Evolutionary conservation across 441 rosid genomes (phyloP), one percentile per base, ranked within the genome.

Genomic region (Mallotus japonicus): DNA sequence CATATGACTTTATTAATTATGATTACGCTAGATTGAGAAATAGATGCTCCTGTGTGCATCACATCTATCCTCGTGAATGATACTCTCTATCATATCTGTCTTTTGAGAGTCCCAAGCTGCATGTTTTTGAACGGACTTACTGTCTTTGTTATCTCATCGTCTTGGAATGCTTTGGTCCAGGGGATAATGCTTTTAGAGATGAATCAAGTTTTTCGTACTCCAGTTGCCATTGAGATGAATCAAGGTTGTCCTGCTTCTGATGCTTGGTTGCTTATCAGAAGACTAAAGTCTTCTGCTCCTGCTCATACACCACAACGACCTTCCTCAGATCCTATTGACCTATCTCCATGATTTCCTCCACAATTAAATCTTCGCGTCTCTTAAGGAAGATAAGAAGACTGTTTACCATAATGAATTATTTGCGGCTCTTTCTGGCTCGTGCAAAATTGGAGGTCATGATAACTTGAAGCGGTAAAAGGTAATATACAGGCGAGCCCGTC

Each of bases 161-260:
- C 22, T 19, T 4, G 55, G 8, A 53, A 47, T 73, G 59, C 40
- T 74, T 76, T 82, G 78, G 49, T 76, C 58, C 85, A 95, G 99
- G 99, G 98, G 8, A 85, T 73, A 69, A 87, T 95, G 92, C 79
- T 80, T 71, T 70, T 95, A 61, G 95, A 95, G 83, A 81, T 89
- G 65, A 88, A 85, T 58, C 80, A 76, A 76, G 78, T 83, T 4
- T 88, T 86, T n/a, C 76, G 82, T 12, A 69, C 82, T 87, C 99
- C 97, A 47, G 72, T 93, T 50, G 94, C 90, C 42, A 75, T 83
- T 24, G 93, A 91, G 85, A 84, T 93, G 95, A 79, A 78, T 74
- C 84, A 86, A 78, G 99, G 98, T 58, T 90, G 92, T 75, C 65
- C 87, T 59, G 17, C 86, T 73, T 79, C 87, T 7, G 95, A 93